Evolutionary conservation across 2,329 filamentous ascomycete species (phyloP), one percentile per base, ranked within the genome.

Genomic region (Colletotrichum brevisporum): DNA sequence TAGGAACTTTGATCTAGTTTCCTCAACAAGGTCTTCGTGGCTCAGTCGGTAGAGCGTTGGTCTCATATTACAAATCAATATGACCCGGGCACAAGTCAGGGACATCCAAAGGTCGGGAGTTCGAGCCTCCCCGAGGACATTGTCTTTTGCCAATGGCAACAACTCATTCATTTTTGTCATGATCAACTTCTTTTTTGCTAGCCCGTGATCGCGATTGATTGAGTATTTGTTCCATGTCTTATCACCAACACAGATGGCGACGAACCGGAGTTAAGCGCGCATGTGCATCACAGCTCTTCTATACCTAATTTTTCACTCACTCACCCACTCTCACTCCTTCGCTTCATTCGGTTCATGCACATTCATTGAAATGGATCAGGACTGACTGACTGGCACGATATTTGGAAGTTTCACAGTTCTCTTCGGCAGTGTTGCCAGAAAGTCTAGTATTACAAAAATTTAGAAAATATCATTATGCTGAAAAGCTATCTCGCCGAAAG

Each of bases 91-190:
- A 8, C 1, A 8, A 61, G 43, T 1, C 18, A 48, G 67, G 39
- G 62, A 69, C 8, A 69, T 69, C 67, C 67, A 67, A 69, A 69
- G 67, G 62, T 69, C 67, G 67, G 43, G 56, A 69, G 62, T 69
- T 69, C 67, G 67, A 69, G 62, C 62, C 62, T 69, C 52, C 43
- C 67, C 51, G 56, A 56, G 67, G 67, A 67, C 67, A 67, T n/a
- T 39, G 5, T 4, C 6, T 59, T 60, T 65, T 65, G 36, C 16
- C 24, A n/a, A 6, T 6, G 10, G 12, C 13, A 27, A 4, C 5
- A 27, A 52, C 26, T 52, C 24, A 36, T 39, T 21, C 2, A 10
- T 13, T 45, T 56, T 56, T 21, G 31, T 24, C 21, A 24, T 24
- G 6, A 5, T 26, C 3, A n/a, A 27, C 10, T 47, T 4, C 31